Conservation (phyloP, 2,329 filamentous ascomycete genomes). For the Xylaria sp. region DNA sequence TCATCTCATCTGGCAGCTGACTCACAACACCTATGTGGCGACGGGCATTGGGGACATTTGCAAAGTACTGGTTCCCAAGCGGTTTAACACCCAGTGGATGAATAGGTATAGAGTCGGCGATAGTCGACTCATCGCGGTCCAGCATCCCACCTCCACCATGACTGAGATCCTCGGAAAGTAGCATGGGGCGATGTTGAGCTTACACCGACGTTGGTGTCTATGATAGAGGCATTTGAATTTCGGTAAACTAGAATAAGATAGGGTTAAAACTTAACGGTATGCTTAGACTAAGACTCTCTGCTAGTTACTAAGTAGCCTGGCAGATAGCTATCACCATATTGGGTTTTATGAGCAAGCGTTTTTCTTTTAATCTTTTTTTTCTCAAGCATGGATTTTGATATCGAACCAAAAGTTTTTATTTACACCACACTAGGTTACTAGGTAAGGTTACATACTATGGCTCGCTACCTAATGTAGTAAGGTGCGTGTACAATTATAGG, state of each 20-base stretch:
- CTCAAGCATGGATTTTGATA: background rate
- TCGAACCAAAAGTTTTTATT: background rate
- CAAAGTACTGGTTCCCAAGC: slow-evolving; percentile 82
- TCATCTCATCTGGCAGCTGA: slow-evolving; percentile 80
- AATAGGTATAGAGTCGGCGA: slow-evolving; percentile 67
- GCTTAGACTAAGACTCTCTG: background rate
- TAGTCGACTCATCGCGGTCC: slow-evolving; percentile 34
- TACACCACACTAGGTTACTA: background rate
- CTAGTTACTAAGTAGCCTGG: background rate
- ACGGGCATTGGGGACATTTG: slow-evolving; percentile 73
- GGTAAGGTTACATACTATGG: background rate
- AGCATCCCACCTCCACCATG: slow-evolving; percentile 35
- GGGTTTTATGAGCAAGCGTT: slow-evolving; percentile 3
- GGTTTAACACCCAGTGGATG: slow-evolving; percentile 90
- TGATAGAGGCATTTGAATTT: background rate
- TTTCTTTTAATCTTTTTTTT: background rate
- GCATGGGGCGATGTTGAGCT: slow-evolving; percentile 39
- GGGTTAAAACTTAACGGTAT: background rate
- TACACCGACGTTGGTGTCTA: background rate
- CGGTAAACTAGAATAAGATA: background rate
- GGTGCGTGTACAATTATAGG: background rate
- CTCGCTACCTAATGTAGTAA: background rate
- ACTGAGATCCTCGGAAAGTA: slow-evolving; percentile 41
- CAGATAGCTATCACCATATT: background rate
- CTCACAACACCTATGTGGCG: slow-evolving; percentile 72